Evolutionary conservation across 495 filamentous ascomycete genomes (phyloP).

Genomic region (Daldinia vernicosa): DNA sequence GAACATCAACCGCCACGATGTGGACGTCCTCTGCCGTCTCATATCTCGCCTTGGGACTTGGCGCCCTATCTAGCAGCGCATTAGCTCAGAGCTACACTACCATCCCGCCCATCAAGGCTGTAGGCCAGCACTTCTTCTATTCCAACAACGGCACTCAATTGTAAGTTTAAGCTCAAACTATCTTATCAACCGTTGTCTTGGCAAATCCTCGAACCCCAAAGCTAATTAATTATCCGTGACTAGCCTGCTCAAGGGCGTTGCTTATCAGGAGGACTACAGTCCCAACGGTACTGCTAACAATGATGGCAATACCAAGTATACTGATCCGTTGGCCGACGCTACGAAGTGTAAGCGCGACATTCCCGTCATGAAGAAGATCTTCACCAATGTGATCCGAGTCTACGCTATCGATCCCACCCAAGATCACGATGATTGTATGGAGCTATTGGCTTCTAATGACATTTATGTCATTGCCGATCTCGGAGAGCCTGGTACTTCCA

Average conservation of each 20-base stretch:
- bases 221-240: constrained; percentile 24
- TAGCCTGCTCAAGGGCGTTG: constrained; percentile 80
- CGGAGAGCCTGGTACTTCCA: constrained; percentile 77
- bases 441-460: constrained; percentile 78
- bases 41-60: constrained; percentile 38
- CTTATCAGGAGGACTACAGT: constrained; percentile 75
- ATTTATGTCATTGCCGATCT: constrained; percentile 96
- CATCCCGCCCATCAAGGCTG: constrained; percentile 42
- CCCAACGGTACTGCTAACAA: constrained; percentile 49
- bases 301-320: constrained; percentile 53
- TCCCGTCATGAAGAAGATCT: constrained; percentile 75
- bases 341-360: constrained; percentile 81
- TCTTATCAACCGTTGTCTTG: constrained; percentile 21
- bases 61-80: constrained; percentile 37
- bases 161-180: constrained; percentile 33
- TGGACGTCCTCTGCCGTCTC: constrained; percentile 39
- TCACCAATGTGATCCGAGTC: constrained; percentile 91
- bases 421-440: constrained; percentile 86
- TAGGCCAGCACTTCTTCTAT: constrained; percentile 49
- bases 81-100: constrained; percentile 42
- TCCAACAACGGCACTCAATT: constrained; percentile 48
- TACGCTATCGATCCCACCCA: constrained; percentile 85
- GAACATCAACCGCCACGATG: constrained; percentile 30
- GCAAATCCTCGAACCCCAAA: constrained; percentile 6
- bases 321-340: constrained; percentile 76